Conservation (phyloP, 768 basidiomycete genomes). For the Boletus tomentosulus region DNA sequence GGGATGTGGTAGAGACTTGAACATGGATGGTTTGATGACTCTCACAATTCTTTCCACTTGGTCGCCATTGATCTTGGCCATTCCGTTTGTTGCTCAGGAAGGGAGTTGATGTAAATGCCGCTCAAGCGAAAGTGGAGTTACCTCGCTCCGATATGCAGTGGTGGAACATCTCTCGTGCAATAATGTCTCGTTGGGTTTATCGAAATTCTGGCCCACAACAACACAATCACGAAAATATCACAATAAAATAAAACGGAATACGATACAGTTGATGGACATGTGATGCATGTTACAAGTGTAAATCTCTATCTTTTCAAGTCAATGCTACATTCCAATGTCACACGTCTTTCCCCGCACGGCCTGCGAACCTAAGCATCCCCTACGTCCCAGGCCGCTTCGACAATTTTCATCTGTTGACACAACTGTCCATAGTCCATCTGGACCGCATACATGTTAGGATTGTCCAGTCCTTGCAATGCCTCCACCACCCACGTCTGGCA, state of each 20-base stretch:
- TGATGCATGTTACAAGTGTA: background rate
- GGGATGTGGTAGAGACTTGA: no score
- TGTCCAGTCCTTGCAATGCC: slow-evolving; percentile 11
- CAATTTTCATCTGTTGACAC: slow-evolving; percentile 13
- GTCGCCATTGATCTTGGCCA: no score
- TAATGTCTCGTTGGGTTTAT: no score
- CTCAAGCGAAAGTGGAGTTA: no score
- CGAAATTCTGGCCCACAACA: no score
- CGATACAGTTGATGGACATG: background rate
- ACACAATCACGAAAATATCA: no score
- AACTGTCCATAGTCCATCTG: slow-evolving; percentile 11
- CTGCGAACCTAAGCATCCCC: slow-evolving; percentile 8
- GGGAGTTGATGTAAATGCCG: no score
- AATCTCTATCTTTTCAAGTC: background rate
- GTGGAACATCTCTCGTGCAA: background rate
- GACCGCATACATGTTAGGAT: slow-evolving; percentile 12
- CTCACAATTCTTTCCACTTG: no score
- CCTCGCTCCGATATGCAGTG: no score
- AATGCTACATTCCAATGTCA: background rate
- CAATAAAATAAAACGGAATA: background rate
- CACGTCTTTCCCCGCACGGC: background rate
- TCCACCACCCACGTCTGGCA: slow-evolving; percentile 22
- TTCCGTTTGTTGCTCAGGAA: no score
- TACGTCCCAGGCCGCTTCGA: slow-evolving; percentile 14
- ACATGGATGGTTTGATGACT: no score